Evolutionary conservation across 495 filamentous ascomycete genomes (phyloP), one percentile per base, ranked within the genome.

Genomic region (Hypoxylon subgilvum): DNA sequence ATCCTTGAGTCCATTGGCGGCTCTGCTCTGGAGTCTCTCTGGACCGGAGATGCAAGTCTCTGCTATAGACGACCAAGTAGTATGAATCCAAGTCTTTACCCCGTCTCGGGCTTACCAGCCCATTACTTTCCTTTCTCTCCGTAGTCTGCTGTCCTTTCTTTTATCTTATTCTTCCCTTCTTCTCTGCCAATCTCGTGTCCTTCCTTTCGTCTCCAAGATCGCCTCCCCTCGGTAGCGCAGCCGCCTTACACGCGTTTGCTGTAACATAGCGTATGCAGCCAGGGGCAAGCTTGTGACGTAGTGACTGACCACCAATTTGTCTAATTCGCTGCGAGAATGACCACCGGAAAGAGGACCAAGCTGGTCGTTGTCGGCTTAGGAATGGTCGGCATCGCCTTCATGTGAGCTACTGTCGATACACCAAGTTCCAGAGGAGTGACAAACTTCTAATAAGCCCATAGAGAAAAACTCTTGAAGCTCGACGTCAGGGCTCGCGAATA

Each of bases 321-420:
- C 17, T 23, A 10, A 13, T 30, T 21, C 21, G 1, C 40, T 23
- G 32, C 36, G 63, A 22, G 12, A 77, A 77, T 77, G 75, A 65
- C 73, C 1, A 47, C 53, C 31, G 66, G 57, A n/a, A 40, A 57
- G 43, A 74, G 87, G 45, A 90, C 91, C 62, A 87, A 79, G 65
- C 77, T 96, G 27, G 91, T 97, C 0, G 83, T 97, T 25, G 90
- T 96, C 19, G 93, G 93, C 6, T 73, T 97, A 73, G 93, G 93
- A 7, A 97, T 97, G 93, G 92, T 97, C 32, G 93, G 91, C 17
- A 89, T 97, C 49, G 86, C 90, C 38, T 92, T 96, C 71, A 96
- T 96, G 90, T 94, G 74, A 74, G 87, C 71, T 4, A 13, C 18
- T 38, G 4, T 9, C 18, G 8, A 12, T 21, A 27, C 10, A 21